Evolutionary conservation across 176 grass and related monocot species (phyloP).

Genomic region (Zoysia pacifica): DNA sequence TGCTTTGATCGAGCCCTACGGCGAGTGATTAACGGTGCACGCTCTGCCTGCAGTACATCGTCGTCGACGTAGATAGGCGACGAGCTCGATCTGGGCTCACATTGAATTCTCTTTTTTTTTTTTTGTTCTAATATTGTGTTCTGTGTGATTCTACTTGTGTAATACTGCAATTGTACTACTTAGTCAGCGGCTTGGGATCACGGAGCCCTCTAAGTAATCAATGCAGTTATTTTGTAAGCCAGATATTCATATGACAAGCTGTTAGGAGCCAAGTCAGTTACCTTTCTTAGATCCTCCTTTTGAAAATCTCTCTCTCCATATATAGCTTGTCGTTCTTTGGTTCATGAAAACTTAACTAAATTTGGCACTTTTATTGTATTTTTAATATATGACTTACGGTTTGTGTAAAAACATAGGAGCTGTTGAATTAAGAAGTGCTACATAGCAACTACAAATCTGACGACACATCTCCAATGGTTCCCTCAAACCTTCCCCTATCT

Average conservation of each 20-base stretch:
- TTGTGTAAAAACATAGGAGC: too few species aligned
- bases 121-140: slow-evolving; percentile 5
- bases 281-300: background rate
- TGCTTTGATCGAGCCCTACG: background rate
- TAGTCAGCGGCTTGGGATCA: slow-evolving; percentile 37
- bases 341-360: too few species aligned
- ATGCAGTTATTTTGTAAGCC: background rate
- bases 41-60: background rate
- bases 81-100: background rate
- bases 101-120: background rate
- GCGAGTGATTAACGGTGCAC: slow-evolving; percentile 3
- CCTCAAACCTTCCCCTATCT: too few species aligned
- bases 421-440: too few species aligned
- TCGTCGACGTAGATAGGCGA: slow-evolving; percentile 16
- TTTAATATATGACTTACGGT: too few species aligned
- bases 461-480: too few species aligned
- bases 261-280: background rate
- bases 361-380: too few species aligned
- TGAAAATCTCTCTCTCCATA: background rate
- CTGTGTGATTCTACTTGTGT: background rate
- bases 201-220: slow-evolving; percentile 27
- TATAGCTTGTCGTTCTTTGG: background rate
- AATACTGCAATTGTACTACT: slow-evolving; percentile 32
- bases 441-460: too few species aligned
- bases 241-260: background rate